Evolutionary conservation across 495 filamentous ascomycete species (phyloP).

Genomic region (Peziza echinospora): DNA sequence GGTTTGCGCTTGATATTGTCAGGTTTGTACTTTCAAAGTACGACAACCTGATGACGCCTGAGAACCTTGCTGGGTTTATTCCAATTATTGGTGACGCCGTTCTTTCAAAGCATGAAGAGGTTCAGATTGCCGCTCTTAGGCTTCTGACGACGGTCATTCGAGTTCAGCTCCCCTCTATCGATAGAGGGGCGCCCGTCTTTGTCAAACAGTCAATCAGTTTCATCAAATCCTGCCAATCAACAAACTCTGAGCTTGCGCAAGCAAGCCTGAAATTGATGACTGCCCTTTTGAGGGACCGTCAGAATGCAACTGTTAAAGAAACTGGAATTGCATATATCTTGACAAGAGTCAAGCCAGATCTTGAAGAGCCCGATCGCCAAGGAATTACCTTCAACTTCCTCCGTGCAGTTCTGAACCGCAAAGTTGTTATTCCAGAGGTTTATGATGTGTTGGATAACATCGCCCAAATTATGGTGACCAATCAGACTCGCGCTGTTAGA

Average conservation of each 20-base stretch:
- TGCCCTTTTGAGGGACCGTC: conserved; percentile 62
- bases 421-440: conserved; percentile 62
- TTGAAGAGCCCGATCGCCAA: conserved; percentile 78
- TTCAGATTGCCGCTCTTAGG: conserved; percentile 64
- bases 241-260: conserved; percentile 59
- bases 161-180: conserved; percentile 51
- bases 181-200: conserved; percentile 51
- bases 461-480: conserved; percentile 86
- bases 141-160: conserved; percentile 67
- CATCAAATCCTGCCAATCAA: conserved; percentile 53
- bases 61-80: conserved; percentile 63
- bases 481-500: conserved; percentile 64
- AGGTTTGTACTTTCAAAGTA: conserved; percentile 63
- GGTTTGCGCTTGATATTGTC: conserved; percentile 71
- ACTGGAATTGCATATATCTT: conserved; percentile 66
- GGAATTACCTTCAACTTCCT: conserved; percentile 88
- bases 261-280: conserved; percentile 71
- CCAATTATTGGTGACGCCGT: conserved; percentile 74
- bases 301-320: conserved; percentile 52
- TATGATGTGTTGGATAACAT: conserved; percentile 82
- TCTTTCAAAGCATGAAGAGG: conserved; percentile 63
- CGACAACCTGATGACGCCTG: conserved; percentile 50
- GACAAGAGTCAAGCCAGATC: conserved; percentile 60
- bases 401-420: conserved; percentile 59
- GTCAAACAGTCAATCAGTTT: conserved; percentile 61